Evolutionary conservation across 331 rosid genomes (phyloP).

Genomic region (Malus hybrid): DNA sequence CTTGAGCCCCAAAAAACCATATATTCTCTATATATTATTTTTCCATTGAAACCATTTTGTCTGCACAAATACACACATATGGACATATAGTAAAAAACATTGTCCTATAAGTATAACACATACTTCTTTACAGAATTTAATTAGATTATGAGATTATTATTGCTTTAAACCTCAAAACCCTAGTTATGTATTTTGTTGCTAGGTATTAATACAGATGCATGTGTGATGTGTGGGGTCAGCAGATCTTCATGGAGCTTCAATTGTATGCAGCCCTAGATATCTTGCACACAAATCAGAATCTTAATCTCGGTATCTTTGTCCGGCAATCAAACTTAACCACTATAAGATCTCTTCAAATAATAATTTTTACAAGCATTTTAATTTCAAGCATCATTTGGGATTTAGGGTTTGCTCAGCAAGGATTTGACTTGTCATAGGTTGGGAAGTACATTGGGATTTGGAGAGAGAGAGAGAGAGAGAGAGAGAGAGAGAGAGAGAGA

Average conservation of each 20-base stretch:
- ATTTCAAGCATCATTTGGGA: constrained; percentile 10
- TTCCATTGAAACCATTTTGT: not conserved
- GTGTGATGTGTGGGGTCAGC: constrained; percentile 30
- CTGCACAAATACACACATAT: not conserved
- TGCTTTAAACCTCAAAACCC: not conserved
- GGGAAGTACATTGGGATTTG: constrained; percentile 7
- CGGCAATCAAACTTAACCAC: constrained; percentile 40
- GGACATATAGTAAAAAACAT: not conserved
- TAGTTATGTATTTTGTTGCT: constrained; percentile 30
- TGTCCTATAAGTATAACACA: not conserved
- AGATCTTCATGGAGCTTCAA: constrained; percentile 32
- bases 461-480: not conserved
- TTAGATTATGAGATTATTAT: not conserved
- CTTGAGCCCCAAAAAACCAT: constrained; percentile 24
- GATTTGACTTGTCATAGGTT: constrained; percentile 58
- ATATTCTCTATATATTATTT: constrained; percentile 11
- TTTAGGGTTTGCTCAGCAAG: constrained; percentile 34
- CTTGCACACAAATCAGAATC: constrained; percentile 61
- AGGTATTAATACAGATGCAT: constrained; percentile 6
- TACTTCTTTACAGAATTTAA: not conserved
- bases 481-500: not conserved
- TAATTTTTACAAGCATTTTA: not conserved
- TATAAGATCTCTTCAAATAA: constrained; percentile 20
- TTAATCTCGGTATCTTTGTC: constrained; percentile 64
- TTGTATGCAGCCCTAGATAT: constrained; percentile 22